These are phyloP conservation scores for Metroxylon sagu DNA, from an alignment of 176 grass and related monocot genomes.

Conservation along the genomic window DNA sequence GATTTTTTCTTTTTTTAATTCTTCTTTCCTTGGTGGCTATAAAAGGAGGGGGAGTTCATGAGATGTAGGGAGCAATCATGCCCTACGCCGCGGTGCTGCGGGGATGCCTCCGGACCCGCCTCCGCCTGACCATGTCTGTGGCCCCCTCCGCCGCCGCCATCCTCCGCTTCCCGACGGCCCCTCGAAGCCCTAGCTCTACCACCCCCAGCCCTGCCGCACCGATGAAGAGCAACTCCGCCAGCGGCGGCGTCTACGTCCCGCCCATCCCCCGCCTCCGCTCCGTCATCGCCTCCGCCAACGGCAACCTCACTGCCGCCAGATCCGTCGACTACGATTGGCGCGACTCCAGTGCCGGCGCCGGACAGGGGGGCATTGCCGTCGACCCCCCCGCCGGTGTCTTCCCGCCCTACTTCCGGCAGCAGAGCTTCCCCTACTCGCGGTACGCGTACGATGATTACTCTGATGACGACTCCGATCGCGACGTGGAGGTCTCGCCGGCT, in stretches of 20 bases:
- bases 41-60: conserved; percentile 25
- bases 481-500: conserved; percentile 32
- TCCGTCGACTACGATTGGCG: conserved; percentile 35
- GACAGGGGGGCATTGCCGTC: neutral
- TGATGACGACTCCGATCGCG: conserved; percentile 79
- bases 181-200: neutral
- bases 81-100: conserved; percentile 46
- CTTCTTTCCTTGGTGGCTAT: neutral
- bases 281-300: conserved; percentile 62
- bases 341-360: neutral
- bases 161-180: neutral
- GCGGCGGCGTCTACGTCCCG: conserved; percentile 67
- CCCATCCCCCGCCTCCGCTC: conserved; percentile 79
- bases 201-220: neutral
- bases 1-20: too few relatives aligned
- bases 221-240: conserved; percentile 19
- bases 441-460: conserved; percentile 74
- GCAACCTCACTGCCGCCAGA: conserved; percentile 30
- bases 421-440: conserved; percentile 43
- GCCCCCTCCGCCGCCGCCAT: conserved; percentile 23
- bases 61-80: conserved; percentile 39
- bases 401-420: conserved; percentile 35
- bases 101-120: conserved; percentile 41
- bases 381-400: conserved; percentile 19
- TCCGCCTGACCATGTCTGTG: conserved; percentile 38